Percentiles rank a stretch among this genome's conserved stretches.
phyloP scores from a whole-genome alignment of 1,139 yeast genomes.

The Candida sanyaensis region DNA sequence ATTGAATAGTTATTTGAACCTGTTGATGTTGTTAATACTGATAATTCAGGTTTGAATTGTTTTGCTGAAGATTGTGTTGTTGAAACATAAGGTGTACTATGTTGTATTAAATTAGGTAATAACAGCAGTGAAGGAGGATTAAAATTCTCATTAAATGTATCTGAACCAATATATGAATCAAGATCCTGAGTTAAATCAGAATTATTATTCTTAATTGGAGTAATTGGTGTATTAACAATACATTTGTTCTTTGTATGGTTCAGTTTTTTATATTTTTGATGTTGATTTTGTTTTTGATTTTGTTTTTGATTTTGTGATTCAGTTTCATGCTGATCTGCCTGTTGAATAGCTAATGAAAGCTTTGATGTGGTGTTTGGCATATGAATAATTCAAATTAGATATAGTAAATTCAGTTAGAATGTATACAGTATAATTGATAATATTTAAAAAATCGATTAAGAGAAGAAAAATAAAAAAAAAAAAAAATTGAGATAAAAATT shows the following conservation, averaged over 20 bases:
- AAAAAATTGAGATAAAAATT: not conserved
- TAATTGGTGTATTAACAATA: constrained; percentile 3
- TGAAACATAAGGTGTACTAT: constrained; percentile 27
- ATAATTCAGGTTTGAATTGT: constrained; percentile 37
- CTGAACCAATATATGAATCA: constrained; percentile 1
- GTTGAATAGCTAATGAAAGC: constrained; percentile 47
- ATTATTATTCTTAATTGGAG: constrained; percentile 4
- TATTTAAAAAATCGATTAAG: not conserved
- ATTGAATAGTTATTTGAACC: constrained; percentile 9
- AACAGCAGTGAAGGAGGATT: constrained; percentile 18
- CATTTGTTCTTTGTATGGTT: constrained; percentile 1
- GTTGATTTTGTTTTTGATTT: too few relatives aligned
- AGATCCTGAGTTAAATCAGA: not conserved
- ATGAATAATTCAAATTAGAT: not conserved
- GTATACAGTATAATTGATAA: not conserved
- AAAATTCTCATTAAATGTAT: constrained; percentile 9
- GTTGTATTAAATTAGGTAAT: constrained; percentile 25
- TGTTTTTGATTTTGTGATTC: constrained; percentile 1
- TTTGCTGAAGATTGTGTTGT: constrained; percentile 28
- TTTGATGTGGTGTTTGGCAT: constrained; percentile 40
- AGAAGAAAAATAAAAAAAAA: not conserved
- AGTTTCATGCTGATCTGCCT: constrained; percentile 19
- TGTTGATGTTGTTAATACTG: constrained; percentile 33
- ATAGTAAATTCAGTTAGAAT: not conserved
- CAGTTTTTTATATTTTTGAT: not conserved